phyloP scores from a whole-genome alignment of 805 yeast genomes.

The Ogataea kodamae region DNA sequence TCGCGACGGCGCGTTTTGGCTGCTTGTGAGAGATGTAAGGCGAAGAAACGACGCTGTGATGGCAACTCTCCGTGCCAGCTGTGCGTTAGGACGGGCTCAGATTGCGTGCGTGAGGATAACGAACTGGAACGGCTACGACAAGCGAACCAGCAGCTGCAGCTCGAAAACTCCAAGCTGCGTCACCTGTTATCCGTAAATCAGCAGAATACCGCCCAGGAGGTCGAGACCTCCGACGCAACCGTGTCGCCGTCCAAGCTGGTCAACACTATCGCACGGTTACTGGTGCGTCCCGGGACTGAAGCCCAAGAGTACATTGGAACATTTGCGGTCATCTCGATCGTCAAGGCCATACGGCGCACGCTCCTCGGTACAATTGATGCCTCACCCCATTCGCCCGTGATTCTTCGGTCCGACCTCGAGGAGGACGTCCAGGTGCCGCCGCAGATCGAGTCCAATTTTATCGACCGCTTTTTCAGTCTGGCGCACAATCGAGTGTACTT shows the following conservation, averaged over 20 bases:
- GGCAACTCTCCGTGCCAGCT: conserved; percentile 16
- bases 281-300: conserved; percentile 13
- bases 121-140: conserved; percentile 1
- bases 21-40: conserved; percentile 21
- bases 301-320: conserved; percentile 24
- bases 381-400: conserved; percentile 11
- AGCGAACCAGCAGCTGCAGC: conserved; percentile 1
- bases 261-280: conserved; percentile 14
- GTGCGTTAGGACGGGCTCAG: conserved; percentile 11
- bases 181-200: conserved; percentile 3
- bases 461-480: conserved; percentile 17
- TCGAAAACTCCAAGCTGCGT: conserved; percentile 1
- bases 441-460: conserved; percentile 15
- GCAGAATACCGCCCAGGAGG: neutral
- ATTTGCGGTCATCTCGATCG: conserved; percentile 24
- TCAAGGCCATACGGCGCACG: conserved; percentile 20
- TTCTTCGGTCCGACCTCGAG: conserved; percentile 11
- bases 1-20: conserved; percentile 15
- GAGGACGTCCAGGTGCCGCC: conserved; percentile 14
- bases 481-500: conserved; percentile 21
- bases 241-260: conserved; percentile 1
- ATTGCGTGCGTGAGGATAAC: conserved; percentile 8
- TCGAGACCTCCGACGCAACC: neutral
- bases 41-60: conserved; percentile 21
- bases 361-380: conserved; percentile 14